phyloP scores from a whole-genome alignment of 208 protist species.

The Porcisia hertigi region DNA sequence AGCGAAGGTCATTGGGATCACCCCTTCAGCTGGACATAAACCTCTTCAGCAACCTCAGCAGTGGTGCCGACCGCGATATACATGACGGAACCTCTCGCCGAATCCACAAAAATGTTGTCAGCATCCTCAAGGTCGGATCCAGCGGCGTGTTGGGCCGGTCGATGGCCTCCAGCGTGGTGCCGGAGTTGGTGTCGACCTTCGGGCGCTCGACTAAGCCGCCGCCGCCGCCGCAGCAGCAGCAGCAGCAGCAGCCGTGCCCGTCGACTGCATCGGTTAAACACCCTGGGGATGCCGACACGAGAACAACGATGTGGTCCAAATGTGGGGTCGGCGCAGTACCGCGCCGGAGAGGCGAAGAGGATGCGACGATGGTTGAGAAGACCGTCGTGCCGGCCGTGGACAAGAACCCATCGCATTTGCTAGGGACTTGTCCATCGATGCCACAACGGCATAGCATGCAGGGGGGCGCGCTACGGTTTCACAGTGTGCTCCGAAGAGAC shows the following conservation, averaged over 20 bases:
- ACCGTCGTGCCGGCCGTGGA: background rate
- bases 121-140: background rate
- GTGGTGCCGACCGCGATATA: background rate
- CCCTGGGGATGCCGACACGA: background rate
- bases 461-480: background rate
- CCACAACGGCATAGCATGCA: background rate
- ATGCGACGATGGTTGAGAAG: background rate
- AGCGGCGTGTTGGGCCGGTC: background rate
- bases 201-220: background rate
- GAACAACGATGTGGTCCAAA: background rate
- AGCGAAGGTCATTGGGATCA: background rate
- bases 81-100: background rate
- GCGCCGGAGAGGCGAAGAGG: background rate
- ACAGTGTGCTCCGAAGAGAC: conserved; percentile 2
- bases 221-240: background rate
- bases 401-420: background rate
- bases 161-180: background rate
- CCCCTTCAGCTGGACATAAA: background rate
- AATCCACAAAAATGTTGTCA: background rate
- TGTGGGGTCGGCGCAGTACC: background rate
- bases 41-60: background rate
- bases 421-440: background rate
- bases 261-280: background rate
- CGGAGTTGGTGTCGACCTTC: background rate
- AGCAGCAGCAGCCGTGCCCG: background rate